These are phyloP conservation scores for Ceratocystis eucalypticola DNA, from an alignment of 2,329 filamentous ascomycete genomes.

Conservation along the genomic window DNA sequence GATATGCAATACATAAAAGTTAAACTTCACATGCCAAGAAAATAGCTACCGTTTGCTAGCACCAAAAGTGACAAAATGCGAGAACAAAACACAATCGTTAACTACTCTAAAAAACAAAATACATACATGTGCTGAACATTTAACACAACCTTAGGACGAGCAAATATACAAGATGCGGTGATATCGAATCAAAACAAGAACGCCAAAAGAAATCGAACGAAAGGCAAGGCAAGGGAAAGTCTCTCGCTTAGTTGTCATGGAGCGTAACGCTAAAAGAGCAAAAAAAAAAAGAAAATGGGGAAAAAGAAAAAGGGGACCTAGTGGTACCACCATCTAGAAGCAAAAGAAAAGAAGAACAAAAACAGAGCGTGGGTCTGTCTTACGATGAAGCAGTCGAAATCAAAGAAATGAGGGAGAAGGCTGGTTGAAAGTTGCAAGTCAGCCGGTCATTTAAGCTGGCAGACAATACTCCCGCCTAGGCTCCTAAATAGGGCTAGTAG, in stretches of 20 bases:
- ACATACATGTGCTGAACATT: neutral
- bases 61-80: neutral
- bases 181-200: slow-evolving; percentile 7
- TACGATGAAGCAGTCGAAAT: neutral
- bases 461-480: neutral
- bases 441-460: neutral
- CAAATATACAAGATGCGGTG: neutral
- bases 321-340: neutral
- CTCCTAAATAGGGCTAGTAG: slow-evolving; percentile 43
- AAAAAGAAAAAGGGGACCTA: neutral
- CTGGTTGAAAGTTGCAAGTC: too few relatives aligned
- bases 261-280: slow-evolving; percentile 1
- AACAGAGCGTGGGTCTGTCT: neutral
- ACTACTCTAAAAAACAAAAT: neutral
- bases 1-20: neutral
- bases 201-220: neutral
- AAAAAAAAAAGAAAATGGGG: neutral
- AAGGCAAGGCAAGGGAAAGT: neutral
- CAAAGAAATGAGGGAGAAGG: neutral
- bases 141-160: neutral
- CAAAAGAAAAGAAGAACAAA: slow-evolving; percentile 3
- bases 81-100: neutral
- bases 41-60: neutral
- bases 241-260: neutral
- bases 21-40: too few relatives aligned